Base-by-base conservation (phyloP, 1,139 yeast species). In the Yamadazyma blattariae region DNA sequence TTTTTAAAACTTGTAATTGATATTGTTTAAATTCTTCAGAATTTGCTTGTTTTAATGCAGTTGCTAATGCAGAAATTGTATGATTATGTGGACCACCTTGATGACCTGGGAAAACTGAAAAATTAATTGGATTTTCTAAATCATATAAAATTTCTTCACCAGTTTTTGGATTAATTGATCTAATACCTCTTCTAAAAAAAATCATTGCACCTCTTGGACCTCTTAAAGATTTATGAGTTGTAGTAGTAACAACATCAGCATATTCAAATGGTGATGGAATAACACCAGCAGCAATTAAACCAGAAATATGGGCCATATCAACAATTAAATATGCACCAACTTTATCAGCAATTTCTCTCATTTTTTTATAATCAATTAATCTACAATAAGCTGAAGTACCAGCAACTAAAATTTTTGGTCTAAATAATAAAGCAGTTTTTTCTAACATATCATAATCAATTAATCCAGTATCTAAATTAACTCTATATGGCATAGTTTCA, bases 31-130 rank as follows among this genome's bases (percentile, higher is more conserved):
- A 92, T 64, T 88, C 96, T 38, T 95, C 95, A 36, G 94, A 78
- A 41, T 82, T 78, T 42, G 96, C 95, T 71, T 92, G 98, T 64
- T 87, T 88, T 58, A 92, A 77, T 42, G 98, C 98, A 46, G 94
- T 90, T 30, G 97, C 97, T 57, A 92, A 75, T 31, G 97, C 98
- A 46, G 97, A 83, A 60, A 92, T 92, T 52, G 97, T 92, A 72
- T 92, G 97, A 74, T 92, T 92, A 68, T 92, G 97, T 50, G 98
- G 98, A 61, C 98, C 98, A 74, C 98, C 98, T 74, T 92, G 98
- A 68, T 92, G 97, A 54, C 97, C 97, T 52, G 98, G 98, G 90
- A 92, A 92, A 46, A 92, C 97, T 8, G 97, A 89, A 65, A 92
- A 92, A 79, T 92, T 92, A 68, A 92, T 90, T 65, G 87, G 87